phyloP scores from a whole-genome alignment of 306 rosid genomes.

The Spatholobus suberectus region DNA sequence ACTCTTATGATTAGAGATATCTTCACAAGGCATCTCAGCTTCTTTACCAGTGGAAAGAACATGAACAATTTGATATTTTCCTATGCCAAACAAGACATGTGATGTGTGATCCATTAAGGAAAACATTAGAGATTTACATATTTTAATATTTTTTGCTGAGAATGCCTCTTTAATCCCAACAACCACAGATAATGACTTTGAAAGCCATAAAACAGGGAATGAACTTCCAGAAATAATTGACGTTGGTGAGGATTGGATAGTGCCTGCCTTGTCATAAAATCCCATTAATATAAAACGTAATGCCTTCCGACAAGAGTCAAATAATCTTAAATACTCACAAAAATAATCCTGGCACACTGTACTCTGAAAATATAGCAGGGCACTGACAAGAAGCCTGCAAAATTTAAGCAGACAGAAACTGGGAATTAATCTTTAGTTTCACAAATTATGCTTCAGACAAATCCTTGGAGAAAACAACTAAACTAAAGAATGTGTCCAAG shows the following conservation, averaged over 20 bases:
- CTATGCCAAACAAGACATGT: conserved; percentile 61
- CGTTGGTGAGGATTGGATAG: conserved; percentile 41
- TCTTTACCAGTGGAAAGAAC: conserved; percentile 45
- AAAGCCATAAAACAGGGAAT: conserved; percentile 71
- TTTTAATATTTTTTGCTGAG: conserved; percentile 45
- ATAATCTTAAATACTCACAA: conserved; percentile 68
- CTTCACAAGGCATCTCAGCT: conserved; percentile 52
- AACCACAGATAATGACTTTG: conserved; percentile 67
- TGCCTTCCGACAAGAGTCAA: conserved; percentile 84
- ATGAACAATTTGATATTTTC: conserved; percentile 59
- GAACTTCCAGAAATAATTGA: conserved; percentile 55
- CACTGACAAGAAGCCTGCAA: conserved; percentile 77
- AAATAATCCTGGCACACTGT: conserved; percentile 38
- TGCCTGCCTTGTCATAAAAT: conserved; percentile 57
- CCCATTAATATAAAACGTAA: conserved; percentile 58
- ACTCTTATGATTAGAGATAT: conserved; percentile 45
- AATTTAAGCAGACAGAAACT: conserved; percentile 28
- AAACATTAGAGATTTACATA: conserved; percentile 57
- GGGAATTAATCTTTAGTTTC: conserved; percentile 19
- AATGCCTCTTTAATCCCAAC: conserved; percentile 59
- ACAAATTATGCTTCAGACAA: conserved; percentile 29
- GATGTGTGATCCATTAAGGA: conserved; percentile 85
- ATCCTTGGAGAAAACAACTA: conserved; percentile 25
- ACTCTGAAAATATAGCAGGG: conserved; percentile 56
- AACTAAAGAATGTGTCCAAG: conserved; percentile 9